Base-by-base conservation (phyloP, 495 filamentous ascomycete genomes). In the Apodospora peruviana region DNA sequence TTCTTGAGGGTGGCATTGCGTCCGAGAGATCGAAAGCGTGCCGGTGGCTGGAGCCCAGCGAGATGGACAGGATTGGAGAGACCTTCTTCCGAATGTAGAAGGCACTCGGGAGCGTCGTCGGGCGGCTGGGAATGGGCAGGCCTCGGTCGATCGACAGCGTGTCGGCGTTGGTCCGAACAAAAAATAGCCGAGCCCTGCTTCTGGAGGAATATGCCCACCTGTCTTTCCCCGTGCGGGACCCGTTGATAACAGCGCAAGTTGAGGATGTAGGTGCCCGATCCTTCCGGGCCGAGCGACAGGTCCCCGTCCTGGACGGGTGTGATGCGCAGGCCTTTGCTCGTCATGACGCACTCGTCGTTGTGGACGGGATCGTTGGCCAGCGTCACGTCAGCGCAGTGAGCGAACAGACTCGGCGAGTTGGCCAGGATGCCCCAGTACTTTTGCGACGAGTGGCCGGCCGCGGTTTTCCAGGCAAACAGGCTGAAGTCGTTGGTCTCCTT, bases 151-250 rank as follows among this genome's bases (percentile, higher is more conserved):
- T n/a, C n/a, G n/a, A n/a, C n/a, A n/a, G n/a, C n/a, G n/a, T n/a
- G n/a, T n/a, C n/a, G n/a, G n/a, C n/a, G n/a, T n/a, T n/a, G n/a
- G n/a, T n/a, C n/a, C n/a, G n/a, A n/a, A n/a, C n/a, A n/a, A n/a
- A n/a, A n/a, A n/a, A n/a, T n/a, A n/a, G n/a, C n/a, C n/a, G n/a
- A 48, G 24, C 57, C 57, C 32, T 60, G 57, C 35, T 60, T 42
- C 14, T 44, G 53, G 18, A 60, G 34, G 22, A 40, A 51, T 35
- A 60, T 53, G 3, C 54, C 57, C 2, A 60, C n/a, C n/a, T n/a
- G n/a, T n/a, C n/a, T 20, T 3, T 32, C 43, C 25, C 20, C 27
- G 5, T 18, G 20, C 17, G 40, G 29, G 17, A 34, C 27, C 1
- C 16, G 18, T 4, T 32, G 43, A 10, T 48, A 39, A 34, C 57